Percentiles rank a stretch among this genome's conserved stretches.
Conservation (phyloP, 2,329 filamentous ascomycete species). For the Penicillium griseofulvum region DNA sequence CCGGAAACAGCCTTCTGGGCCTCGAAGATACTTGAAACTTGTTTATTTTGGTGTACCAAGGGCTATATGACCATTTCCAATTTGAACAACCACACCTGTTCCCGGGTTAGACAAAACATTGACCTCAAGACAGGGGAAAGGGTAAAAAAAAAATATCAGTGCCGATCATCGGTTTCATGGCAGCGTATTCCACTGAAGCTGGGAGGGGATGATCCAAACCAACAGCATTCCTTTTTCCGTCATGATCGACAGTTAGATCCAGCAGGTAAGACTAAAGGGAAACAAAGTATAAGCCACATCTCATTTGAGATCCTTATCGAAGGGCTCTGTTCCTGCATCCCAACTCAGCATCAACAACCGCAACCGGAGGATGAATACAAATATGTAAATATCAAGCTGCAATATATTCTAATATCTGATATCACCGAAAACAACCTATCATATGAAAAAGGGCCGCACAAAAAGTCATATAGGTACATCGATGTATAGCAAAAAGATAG, state of each 20-base stretch:
- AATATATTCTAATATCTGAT: background rate
- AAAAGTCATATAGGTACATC: background rate
- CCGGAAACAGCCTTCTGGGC: background rate
- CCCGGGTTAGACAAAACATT: background rate
- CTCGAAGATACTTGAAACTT: background rate
- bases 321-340: background rate
- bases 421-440: background rate
- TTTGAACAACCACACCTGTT: background rate
- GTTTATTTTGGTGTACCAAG: background rate
- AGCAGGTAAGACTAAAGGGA: background rate
- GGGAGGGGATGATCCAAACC: conserved; percentile 3
- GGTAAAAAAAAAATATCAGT: background rate
- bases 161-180: conserved; percentile 1
- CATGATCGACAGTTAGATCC: conserved; percentile 2
- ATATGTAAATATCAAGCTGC: background rate
- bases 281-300: background rate
- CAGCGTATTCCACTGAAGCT: background rate
- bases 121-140: background rate
- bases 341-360: conserved; percentile 1
- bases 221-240: conserved; percentile 3
- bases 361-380: background rate
- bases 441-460: background rate
- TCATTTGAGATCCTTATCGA: background rate
- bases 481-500: background rate
- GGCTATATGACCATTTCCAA: background rate